phyloP scores from a whole-genome alignment of 2,329 filamentous ascomycete species.

The Sporothrix pseudoabietina region DNA sequence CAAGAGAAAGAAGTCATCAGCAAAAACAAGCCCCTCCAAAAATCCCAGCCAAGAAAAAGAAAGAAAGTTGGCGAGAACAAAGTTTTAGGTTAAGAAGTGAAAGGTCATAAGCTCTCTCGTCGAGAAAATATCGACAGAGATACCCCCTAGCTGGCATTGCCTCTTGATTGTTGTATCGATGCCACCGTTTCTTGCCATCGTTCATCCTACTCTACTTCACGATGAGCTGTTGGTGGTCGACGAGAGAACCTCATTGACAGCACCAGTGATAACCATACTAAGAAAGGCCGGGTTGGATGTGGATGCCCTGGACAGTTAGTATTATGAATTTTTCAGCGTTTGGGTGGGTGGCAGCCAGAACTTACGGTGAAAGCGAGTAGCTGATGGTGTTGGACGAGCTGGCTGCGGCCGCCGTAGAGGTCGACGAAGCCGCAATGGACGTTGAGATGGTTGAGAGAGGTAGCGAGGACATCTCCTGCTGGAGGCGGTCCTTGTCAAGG shows the following conservation, averaged over 20 bases:
- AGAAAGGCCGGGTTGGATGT: slow-evolving; percentile 32
- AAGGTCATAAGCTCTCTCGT: neutral
- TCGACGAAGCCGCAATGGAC: slow-evolving; percentile 26
- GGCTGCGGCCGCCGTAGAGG: slow-evolving; percentile 23
- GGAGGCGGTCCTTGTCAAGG: slow-evolving; percentile 32
- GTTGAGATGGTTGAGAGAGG: slow-evolving; percentile 30
- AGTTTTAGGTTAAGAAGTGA: neutral
- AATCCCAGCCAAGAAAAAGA: neutral
- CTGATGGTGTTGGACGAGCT: slow-evolving; percentile 17
- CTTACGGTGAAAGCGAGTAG: slow-evolving; percentile 9
- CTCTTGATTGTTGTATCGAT: neutral
- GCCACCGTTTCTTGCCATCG: neutral
- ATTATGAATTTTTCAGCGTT: neutral
- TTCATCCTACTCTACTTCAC: neutral
- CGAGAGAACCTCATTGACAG: slow-evolving; percentile 31
- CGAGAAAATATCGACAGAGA: neutral
- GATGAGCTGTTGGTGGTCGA: slow-evolving; percentile 5
- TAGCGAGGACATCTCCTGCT: slow-evolving; percentile 31
- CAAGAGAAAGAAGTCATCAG: neutral
- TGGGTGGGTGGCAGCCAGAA: neutral
- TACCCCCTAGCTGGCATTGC: slow-evolving; percentile 1
- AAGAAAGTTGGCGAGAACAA: neutral
- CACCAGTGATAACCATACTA: slow-evolving; percentile 32
- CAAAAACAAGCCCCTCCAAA: neutral
- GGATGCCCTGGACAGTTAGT: neutral